phyloP scores from a whole-genome alignment of 2,329 filamentous ascomycete genomes.

The Talaromyces sp. region DNA sequence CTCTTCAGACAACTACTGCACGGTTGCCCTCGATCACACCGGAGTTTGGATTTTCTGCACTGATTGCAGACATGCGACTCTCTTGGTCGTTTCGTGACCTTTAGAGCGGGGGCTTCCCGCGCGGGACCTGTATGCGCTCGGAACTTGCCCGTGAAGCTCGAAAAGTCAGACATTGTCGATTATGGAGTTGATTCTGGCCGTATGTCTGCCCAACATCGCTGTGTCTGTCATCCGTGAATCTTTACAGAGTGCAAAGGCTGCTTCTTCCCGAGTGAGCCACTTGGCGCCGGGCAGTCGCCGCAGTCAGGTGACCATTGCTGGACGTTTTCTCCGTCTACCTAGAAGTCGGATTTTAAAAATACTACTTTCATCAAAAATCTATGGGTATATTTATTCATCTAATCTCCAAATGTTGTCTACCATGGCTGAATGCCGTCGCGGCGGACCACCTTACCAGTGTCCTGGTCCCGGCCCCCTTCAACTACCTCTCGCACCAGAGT shows the following conservation, averaged over 20 bases:
- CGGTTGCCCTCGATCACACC: background rate
- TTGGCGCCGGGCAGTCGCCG: background rate
- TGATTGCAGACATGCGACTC: background rate
- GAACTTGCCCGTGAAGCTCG: background rate
- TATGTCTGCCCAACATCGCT: background rate
- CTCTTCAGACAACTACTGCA: background rate
- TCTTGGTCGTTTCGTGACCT: background rate
- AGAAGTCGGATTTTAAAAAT: background rate
- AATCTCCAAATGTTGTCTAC: background rate
- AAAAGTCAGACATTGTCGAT: background rate
- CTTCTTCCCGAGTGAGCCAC: background rate
- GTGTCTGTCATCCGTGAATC: background rate
- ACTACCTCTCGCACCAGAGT: slow-evolving; percentile 26
- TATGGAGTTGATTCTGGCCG: background rate
- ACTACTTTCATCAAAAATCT: background rate
- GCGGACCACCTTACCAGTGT: slow-evolving; percentile 34
- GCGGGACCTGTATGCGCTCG: background rate
- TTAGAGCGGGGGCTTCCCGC: background rate
- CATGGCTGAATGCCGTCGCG: slow-evolving; percentile 11
- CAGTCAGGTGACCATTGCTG: background rate
- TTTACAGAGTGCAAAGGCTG: background rate
- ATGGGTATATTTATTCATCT: background rate
- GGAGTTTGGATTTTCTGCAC: background rate
- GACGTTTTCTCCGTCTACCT: background rate
- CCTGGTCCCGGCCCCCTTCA: slow-evolving; percentile 35